These are phyloP conservation scores for Lactarius deliciosus DNA, from an alignment of 768 basidiomycete genomes.

Conservation along the genomic window DNA sequence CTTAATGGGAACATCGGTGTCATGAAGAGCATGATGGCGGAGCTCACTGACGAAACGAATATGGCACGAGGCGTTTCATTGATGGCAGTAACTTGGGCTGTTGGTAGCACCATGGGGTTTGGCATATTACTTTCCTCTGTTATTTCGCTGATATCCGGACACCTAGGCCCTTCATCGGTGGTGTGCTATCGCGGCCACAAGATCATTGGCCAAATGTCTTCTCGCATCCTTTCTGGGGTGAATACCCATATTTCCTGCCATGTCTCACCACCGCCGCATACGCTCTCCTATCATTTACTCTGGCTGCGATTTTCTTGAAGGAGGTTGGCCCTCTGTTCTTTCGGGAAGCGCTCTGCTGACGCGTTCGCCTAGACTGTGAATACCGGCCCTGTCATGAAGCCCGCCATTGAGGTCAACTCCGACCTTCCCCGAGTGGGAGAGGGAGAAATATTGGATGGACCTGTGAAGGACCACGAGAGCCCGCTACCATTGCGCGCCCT, in stretches of 20 bases:
- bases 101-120: constrained; percentile 18
- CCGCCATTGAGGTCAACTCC: no score
- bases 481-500: constrained; percentile 38
- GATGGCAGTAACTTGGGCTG: constrained; percentile 35
- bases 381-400: no score
- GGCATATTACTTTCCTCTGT: not conserved
- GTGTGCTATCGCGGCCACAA: constrained; percentile 31
- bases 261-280: constrained; percentile 19
- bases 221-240: constrained; percentile 29
- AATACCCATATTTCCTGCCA: constrained; percentile 33
- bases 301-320: constrained; percentile 16
- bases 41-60: no score
- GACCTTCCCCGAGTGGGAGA: no score
- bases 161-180: constrained; percentile 14
- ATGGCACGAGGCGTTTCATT: constrained; percentile 40
- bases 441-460: no score
- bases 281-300: not conserved
- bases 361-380: no score
- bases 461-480: no score
- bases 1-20: no score
- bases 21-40: no score
- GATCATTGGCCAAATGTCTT: constrained; percentile 30
- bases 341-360: no score
- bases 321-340: constrained; percentile 8
- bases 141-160: no score